Base-by-base conservation (phyloP, 1,139 yeast genomes). In the Suhomyces yuchorum region DNA sequence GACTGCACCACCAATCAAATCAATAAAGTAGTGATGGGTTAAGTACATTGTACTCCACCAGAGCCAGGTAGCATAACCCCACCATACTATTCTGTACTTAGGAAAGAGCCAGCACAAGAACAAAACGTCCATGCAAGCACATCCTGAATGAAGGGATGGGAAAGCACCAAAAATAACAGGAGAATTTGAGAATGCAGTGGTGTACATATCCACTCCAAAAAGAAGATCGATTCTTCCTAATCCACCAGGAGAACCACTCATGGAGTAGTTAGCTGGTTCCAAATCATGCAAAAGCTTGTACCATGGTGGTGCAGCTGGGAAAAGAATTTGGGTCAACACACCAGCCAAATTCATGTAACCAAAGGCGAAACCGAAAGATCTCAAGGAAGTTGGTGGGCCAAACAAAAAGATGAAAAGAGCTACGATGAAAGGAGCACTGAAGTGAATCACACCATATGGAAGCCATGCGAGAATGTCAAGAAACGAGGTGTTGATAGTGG, bases 281-380 rank as follows among this genome's bases (percentile, higher is more conserved):
- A 92, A 77, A 1, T 97, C 97, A 63, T 93, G 85, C 45, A 85
- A 68, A 55, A 82, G 82, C 65, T 91, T 91, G 66, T 95, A 93
- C 99, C 99, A 93, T 32, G 99, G 99, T 30, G 99, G 96, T 51
- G 99, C 97, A 44, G 96, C 90, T 3, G 99, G 98, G 66, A 90
- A 91, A 24, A 83, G 56, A 55, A 90, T 78, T 70, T 93, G 99
- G 50, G 81, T 80, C 42, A 75, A 63, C 20, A 93, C 98, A 39
- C 98, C 99, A 42, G 82, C 63, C 57, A 91, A 72, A 68, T 92
- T 93, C 95, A 93, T 87, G 73, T 88, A 92, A n/a, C 99, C 99
- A 70, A 93, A 91, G 8, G 97, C 95, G 74, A 91, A 89, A 4
- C 92, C 97, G 67, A 86, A 95, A 4, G 91, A 84, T 53, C 96